These are phyloP conservation scores for Aspergillus hortae DNA, from an alignment of 2,329 filamentous ascomycete genomes.

Conservation along the genomic window DNA sequence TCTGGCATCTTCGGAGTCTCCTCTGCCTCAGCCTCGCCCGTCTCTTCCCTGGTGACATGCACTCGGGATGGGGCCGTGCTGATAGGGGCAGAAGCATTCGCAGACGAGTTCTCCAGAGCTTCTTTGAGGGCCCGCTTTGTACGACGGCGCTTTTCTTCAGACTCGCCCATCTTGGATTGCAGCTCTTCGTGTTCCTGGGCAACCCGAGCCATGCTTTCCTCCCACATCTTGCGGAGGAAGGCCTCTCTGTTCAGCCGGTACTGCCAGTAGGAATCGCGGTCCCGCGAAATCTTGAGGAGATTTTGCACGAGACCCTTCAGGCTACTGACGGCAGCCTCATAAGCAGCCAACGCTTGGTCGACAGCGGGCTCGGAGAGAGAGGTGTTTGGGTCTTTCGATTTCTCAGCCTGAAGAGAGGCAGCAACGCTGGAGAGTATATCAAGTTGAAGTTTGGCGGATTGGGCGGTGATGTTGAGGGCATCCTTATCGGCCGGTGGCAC, in stretches of 20 bases:
- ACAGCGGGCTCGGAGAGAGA: conserved; percentile 74
- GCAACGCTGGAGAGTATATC: conserved; percentile 86
- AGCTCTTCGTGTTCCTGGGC: conserved; percentile 90
- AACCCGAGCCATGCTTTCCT: conserved; percentile 98
- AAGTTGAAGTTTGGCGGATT: conserved; percentile 88
- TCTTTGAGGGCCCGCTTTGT: conserved; percentile 88
- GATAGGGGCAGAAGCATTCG: conserved; percentile 37
- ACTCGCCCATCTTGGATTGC: conserved; percentile 81
- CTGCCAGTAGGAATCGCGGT: conserved; percentile 96
- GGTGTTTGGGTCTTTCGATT: conserved; percentile 64
- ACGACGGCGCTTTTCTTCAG: conserved; percentile 82
- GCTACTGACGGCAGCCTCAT: conserved; percentile 85
- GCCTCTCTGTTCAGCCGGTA: conserved; percentile 87
- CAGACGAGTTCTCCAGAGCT: conserved; percentile 62
- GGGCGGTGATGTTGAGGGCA: conserved; percentile 93
- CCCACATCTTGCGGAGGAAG: conserved; percentile 93
- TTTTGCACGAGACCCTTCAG: conserved; percentile 81
- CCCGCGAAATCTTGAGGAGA: conserved; percentile 84
- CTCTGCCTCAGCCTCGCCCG: conserved; percentile 35
- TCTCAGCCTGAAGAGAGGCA: conserved; percentile 71
- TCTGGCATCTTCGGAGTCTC: conserved; percentile 18
- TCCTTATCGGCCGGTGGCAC: conserved; percentile 75
- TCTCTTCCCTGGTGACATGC: conserved; percentile 32
- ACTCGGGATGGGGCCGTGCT: conserved; percentile 26
- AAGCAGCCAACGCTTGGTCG: conserved; percentile 74